Base-by-base conservation (phyloP, 345 rosid species). In the Heritiera littoralis region DNA sequence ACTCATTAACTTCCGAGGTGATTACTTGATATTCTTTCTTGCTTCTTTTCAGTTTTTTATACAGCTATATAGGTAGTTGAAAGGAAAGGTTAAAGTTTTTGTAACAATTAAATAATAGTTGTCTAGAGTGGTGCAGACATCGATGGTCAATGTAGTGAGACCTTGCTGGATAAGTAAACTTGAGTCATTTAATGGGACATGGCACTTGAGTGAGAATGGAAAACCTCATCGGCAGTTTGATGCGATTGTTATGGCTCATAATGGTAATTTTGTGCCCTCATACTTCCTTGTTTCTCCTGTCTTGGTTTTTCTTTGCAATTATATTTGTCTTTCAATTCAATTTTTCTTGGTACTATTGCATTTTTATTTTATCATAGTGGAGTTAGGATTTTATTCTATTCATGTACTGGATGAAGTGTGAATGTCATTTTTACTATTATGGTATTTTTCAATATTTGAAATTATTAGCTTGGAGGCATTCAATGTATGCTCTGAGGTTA, bases 101-200 rank as follows among this genome's bases (percentile, higher is more conserved):
- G 17, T 38, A 48, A 64, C 30, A 46, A 43, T 40, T 40, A 40
- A 40, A 40, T 40, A 40, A 40, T 75, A 58, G 7, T 72, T 32
- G 15, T 72, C 76, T 52, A 4, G 46, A 72, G 76, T 84, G 60
- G 20, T 83, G 87, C 88, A 93, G 99, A 91, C 88, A 78, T 75
- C 78, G 77, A 67, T 87, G 89, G 92, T 89, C 56, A 79, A 86
- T 84, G 86, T 95, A 81, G 28, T 84, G 77, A 92, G 99, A 77
- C 99, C 98, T 85, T 92, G 94, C 89, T 95, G 99, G 96, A 89
- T 93, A 69, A 92, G 98, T 86, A 91, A 87, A 85, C 81, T 95
- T 2, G 97, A 93, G 77, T 91, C 97, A 4, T 89, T 87, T 59
- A 92, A 93, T 77, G 96, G 98, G 75, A 89, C 85, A 94, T 95